A percentile compares a stretch with the other conserved stretches of the same genome.
Conservation (phyloP, 768 basidiomycete genomes). For the Tylopilus cervinicoccineus region DNA sequence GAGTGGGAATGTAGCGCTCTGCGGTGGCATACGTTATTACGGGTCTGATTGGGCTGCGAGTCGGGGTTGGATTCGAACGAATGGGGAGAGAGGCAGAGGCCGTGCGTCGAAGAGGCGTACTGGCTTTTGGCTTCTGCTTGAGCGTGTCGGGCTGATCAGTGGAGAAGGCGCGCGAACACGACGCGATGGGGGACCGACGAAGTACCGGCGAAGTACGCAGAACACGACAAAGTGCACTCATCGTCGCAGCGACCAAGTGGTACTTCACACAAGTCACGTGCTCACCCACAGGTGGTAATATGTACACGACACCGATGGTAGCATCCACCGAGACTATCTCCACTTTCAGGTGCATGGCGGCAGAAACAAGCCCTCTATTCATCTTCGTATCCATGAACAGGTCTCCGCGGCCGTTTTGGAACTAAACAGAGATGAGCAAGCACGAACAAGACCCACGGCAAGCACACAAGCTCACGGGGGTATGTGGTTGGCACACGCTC, state of each 20-base stretch:
- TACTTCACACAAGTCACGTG: conserved; percentile 11
- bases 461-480: conserved; percentile 53
- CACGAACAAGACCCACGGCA: background rate
- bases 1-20: conserved; percentile 71
- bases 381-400: conserved; percentile 75
- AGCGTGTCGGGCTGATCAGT: conserved; percentile 17
- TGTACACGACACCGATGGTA: conserved; percentile 4
- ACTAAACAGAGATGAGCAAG: conserved; percentile 38
- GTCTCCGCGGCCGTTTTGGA: conserved; percentile 65
- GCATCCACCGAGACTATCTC: conserved; percentile 1
- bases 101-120: conserved; percentile 75
- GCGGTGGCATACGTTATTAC: conserved; percentile 84
- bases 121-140: conserved; percentile 76
- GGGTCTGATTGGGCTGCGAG: conserved; percentile 68
- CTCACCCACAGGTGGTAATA: background rate
- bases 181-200: background rate
- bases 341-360: background rate
- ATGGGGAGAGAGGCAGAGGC: conserved; percentile 85
- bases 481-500: conserved; percentile 74
- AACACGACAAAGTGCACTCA: conserved; percentile 17
- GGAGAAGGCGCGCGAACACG: conserved; percentile 13
- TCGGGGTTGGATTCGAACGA: conserved; percentile 81
- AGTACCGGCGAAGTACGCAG: background rate
- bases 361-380: conserved; percentile 25
- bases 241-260: background rate